Conservation (phyloP, 305 asterid genomes). For the Fraxinus sp. region DNA sequence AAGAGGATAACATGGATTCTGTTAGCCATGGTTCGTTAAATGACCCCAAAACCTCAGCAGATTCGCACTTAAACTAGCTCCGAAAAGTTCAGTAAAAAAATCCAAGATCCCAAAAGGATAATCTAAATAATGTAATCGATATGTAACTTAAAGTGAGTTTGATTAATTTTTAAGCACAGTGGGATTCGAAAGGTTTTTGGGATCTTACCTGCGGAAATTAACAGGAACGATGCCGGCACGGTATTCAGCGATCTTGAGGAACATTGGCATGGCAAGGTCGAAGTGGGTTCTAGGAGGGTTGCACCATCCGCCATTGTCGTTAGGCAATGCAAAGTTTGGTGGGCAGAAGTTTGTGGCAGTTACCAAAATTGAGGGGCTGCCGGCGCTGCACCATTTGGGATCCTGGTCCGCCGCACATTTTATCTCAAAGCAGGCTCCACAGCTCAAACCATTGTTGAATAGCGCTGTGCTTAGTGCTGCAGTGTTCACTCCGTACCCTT, state of each 20-base stretch:
- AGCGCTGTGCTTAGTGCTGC: conserved; percentile 80
- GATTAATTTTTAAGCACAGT: not conserved
- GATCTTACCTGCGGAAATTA: conserved; percentile 43
- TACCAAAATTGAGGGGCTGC: conserved; percentile 45
- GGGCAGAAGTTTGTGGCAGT: conserved; percentile 64
- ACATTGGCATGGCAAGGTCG: conserved; percentile 56
- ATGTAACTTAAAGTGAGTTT: not conserved
- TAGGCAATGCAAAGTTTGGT: conserved; percentile 51
- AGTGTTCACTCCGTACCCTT: conserved; percentile 74
- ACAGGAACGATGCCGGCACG: conserved; percentile 60
- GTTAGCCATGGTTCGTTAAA: conserved; percentile 20
- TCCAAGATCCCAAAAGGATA: not conserved
- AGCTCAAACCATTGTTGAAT: conserved; percentile 63
- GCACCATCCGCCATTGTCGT: conserved; percentile 65
- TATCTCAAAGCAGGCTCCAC: conserved; percentile 75
- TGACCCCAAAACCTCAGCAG: conserved; percentile 14
- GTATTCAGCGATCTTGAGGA: conserved; percentile 47
- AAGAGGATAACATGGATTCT: conserved; percentile 21
- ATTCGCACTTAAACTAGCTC: conserved; percentile 17
- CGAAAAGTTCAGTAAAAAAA: not conserved
- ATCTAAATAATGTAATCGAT: not conserved
- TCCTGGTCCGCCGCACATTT: conserved; percentile 45
- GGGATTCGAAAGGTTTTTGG: not conserved
- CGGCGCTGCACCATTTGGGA: conserved; percentile 43
- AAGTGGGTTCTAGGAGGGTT: conserved; percentile 58